Conservation (phyloP, 2,329 filamentous ascomycete genomes). For the Ceratocystis alfenasii region DNA sequence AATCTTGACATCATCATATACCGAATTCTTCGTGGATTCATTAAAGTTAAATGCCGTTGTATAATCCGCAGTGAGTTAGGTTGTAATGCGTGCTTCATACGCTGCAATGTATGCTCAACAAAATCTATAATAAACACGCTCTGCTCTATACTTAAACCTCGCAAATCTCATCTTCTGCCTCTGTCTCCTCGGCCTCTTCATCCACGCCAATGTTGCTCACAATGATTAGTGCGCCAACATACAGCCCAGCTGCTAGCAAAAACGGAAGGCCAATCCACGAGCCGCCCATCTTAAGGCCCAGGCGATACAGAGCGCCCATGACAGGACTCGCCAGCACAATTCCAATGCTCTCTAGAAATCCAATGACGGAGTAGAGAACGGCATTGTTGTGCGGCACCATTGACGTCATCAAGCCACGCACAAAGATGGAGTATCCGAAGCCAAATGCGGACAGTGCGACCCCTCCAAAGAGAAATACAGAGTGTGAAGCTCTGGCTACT, state of each 20-base stretch:
- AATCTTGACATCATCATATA: too few species aligned
- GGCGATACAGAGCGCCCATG: constrained; percentile 22
- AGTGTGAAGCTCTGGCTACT: constrained; percentile 16
- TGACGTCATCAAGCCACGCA: constrained; percentile 23
- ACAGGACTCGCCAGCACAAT: constrained; percentile 23
- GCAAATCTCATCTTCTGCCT: background rate
- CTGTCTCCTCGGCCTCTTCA: constrained; percentile 8
- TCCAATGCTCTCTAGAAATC: constrained; percentile 23
- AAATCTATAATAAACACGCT: background rate
- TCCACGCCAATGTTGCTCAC: constrained; percentile 16
- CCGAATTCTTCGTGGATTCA: too few species aligned
- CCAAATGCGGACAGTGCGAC: constrained; percentile 19
- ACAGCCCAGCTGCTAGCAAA: constrained; percentile 20
- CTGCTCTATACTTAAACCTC: background rate
- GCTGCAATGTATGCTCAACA: too few species aligned
- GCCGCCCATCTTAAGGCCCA: constrained; percentile 21
- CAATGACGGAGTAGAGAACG: constrained; percentile 23
- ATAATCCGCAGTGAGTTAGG: too few species aligned
- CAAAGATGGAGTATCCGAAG: constrained; percentile 22
- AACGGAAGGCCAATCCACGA: constrained; percentile 23
- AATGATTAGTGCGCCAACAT: constrained; percentile 20
- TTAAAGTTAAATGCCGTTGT: too few species aligned
- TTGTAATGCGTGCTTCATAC: too few species aligned
- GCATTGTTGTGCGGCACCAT: constrained; percentile 22
- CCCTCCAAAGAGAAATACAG: constrained; percentile 17